phyloP scores from a whole-genome alignment of 129 eudicot species.

The Scalesia atractyloides region DNA sequence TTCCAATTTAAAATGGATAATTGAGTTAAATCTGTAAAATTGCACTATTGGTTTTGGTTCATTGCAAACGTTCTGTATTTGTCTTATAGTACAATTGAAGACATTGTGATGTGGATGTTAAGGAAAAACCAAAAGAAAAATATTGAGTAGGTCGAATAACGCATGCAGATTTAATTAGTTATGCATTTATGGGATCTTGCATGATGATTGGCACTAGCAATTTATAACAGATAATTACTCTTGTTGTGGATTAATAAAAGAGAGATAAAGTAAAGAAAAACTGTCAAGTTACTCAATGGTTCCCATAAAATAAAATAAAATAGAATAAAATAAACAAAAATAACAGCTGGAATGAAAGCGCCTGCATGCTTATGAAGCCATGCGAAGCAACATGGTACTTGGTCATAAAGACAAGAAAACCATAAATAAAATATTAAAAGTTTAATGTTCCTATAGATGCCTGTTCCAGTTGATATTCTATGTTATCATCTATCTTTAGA shows the following conservation, averaged over 20 bases:
- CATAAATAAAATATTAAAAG: neutral
- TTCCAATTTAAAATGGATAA: neutral
- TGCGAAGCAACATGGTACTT: conserved; percentile 46
- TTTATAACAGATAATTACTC: neutral
- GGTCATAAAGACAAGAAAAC: conserved; percentile 43
- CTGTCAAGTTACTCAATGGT: conserved; percentile 42
- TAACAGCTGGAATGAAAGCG: conserved; percentile 32
- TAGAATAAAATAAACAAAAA: conserved; percentile 12
- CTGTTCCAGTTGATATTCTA: neutral
- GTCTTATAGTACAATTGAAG: conserved; percentile 30
- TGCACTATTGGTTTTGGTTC: conserved; percentile 3
- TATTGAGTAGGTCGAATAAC: neutral
- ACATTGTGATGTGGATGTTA: conserved; percentile 22
- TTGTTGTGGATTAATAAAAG: neutral
- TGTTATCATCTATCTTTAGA: neutral
- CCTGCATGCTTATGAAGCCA: conserved; percentile 42
- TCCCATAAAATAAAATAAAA: neutral
- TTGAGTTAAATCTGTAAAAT: neutral
- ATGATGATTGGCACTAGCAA: conserved; percentile 36
- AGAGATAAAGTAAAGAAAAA: conserved; percentile 33
- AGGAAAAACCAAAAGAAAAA: neutral
- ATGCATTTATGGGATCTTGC: conserved; percentile 33
- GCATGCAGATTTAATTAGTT: conserved; percentile 25
- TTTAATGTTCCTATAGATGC: neutral
- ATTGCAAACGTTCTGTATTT: neutral